phyloP scores from a whole-genome alignment of 164 flowering plant genomes.

The Umbellularia californica region DNA sequence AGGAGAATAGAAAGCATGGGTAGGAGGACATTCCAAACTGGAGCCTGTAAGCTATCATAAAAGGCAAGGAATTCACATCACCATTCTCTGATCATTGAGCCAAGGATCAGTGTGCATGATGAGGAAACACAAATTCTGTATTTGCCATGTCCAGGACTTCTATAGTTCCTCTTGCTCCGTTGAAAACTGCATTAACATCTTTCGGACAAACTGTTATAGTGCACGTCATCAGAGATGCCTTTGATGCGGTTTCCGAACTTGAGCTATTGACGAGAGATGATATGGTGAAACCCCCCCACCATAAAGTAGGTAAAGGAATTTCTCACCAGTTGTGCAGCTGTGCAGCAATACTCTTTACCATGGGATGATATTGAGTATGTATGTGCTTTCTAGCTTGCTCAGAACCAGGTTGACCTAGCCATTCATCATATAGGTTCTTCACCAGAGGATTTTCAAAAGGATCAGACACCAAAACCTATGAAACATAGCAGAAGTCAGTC shows the following conservation, averaged over 20 bases:
- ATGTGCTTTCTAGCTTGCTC: constrained; percentile 59
- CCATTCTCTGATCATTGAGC: no score
- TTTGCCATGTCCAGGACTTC: no score
- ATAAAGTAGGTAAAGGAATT: neutral
- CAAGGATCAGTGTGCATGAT: no score
- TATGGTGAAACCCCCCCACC: neutral
- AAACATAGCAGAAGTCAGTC: neutral
- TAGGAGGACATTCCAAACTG: no score
- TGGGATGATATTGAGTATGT: constrained; percentile 83
- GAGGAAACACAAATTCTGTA: no score
- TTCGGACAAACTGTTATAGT: no score
- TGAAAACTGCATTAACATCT: neutral
- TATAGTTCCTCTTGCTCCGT: neutral
- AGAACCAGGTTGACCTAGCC: constrained; percentile 90
- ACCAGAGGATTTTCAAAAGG: constrained; percentile 73
- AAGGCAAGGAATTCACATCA: no score
- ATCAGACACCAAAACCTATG: constrained; percentile 60
- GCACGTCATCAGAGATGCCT: no score
- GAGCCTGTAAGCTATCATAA: no score
- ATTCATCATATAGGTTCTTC: constrained; percentile 63
- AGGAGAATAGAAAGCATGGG: no score
- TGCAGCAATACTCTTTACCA: constrained; percentile 59
- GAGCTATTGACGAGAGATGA: neutral
- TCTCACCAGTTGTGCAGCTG: constrained; percentile 67
- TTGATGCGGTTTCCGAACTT: neutral